Conservation (phyloP, 345 rosid genomes). For the Conringia planisiliqua region DNA sequence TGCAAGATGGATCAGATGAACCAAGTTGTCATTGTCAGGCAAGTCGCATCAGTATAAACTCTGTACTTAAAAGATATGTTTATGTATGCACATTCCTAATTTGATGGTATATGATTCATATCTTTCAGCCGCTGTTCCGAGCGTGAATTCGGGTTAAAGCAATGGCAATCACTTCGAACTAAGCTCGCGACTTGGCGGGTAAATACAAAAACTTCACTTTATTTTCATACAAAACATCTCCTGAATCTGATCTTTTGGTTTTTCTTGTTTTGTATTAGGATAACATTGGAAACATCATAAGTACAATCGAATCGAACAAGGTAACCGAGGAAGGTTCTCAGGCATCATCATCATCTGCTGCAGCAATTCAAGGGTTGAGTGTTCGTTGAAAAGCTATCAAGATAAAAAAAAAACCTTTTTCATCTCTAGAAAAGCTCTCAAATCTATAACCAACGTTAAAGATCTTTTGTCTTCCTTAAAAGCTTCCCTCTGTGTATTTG, state of each 20-base stretch:
- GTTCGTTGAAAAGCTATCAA: constrained; percentile 40
- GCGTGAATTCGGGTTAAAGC: constrained; percentile 70
- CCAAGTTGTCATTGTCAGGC: constrained; percentile 81
- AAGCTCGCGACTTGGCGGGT: constrained; percentile 89
- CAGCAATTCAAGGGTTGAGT: constrained; percentile 41
- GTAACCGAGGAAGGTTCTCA: constrained; percentile 72
- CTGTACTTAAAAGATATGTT: neutral
- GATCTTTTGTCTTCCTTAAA: neutral
- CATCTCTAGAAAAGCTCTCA: constrained; percentile 14
- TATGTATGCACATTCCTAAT: neutral
- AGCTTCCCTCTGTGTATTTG: neutral
- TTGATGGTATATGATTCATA: constrained; percentile 15
- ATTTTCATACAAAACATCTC: neutral
- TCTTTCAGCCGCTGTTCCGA: constrained; percentile 63
- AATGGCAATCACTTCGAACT: constrained; percentile 68
- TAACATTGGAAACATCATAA: constrained; percentile 63
- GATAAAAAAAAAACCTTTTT: neutral
- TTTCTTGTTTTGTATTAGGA: constrained; percentile 43
- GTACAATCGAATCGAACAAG: constrained; percentile 87
- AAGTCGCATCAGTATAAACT: constrained; percentile 1
- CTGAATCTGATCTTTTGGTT: neutral
- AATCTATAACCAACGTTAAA: neutral
- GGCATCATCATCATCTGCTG: constrained; percentile 47
- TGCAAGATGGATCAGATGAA: constrained; percentile 99
- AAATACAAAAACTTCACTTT: neutral